These are phyloP conservation scores for Floccularia luteovirens DNA, from an alignment of 768 basidiomycete species.

Conservation along the genomic window DNA sequence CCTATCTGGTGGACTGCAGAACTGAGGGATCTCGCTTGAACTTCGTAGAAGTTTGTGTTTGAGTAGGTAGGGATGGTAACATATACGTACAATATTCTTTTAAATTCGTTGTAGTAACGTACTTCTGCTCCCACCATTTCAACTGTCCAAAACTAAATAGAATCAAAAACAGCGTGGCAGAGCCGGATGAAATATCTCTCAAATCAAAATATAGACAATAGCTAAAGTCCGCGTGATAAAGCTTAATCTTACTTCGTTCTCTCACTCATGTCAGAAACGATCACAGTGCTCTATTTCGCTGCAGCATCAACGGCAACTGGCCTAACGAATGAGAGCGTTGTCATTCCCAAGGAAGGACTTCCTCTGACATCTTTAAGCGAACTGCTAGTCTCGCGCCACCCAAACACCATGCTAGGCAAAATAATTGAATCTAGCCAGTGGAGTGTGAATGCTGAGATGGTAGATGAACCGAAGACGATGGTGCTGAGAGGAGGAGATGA, in stretches of 20 bases:
- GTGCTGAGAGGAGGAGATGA: conserved; percentile 64
- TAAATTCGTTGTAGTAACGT: too few relatives aligned
- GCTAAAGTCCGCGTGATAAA: too few relatives aligned
- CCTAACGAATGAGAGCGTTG: conserved; percentile 42
- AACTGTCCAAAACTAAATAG: too few relatives aligned
- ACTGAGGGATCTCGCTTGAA: conserved; percentile 26
- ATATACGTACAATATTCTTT: too few relatives aligned
- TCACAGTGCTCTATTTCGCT: conserved; percentile 50
- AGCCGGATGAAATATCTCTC: too few relatives aligned
- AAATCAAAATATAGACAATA: too few relatives aligned
- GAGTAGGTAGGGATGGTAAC: too few relatives aligned
- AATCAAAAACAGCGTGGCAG: too few relatives aligned
- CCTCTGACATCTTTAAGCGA: conserved; percentile 41
- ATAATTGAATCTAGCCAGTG: conserved; percentile 59
- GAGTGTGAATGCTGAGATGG: conserved; percentile 81
- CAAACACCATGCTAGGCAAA: conserved; percentile 37
- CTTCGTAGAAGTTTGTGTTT: background rate
- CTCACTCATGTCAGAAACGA: too few relatives aligned
- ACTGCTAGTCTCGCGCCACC: conserved; percentile 48
- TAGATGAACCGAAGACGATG: conserved; percentile 44
- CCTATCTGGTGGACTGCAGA: conserved; percentile 93
- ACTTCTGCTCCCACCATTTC: too few relatives aligned
- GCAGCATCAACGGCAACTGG: conserved; percentile 68
- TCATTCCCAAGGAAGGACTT: conserved; percentile 38
- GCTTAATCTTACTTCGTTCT: too few relatives aligned